Base-by-base conservation (phyloP, 805 yeast species). In the Priceomyces melissophilus region DNA sequence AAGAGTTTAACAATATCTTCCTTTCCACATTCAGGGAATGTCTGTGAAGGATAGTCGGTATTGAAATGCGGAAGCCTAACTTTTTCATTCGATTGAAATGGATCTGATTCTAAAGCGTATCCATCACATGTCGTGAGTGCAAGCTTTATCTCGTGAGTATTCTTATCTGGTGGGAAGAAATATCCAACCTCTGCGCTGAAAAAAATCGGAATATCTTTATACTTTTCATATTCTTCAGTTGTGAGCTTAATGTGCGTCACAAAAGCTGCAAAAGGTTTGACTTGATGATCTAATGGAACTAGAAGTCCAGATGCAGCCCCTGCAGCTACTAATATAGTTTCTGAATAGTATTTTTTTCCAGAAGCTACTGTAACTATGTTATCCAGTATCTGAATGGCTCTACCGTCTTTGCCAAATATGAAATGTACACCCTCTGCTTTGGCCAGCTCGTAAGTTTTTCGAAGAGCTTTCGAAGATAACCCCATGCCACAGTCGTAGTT, bases 161-260 rank as follows among this genome's bases (percentile, higher is more conserved):
- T 57, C 7, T 52, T 46, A 45, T 71, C 76, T 7, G 78, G 77
- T 4, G 77, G 75, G 55, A 73, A 73, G 50, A 69, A 69, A 41
- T 71, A 73, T 0, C 77, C 77, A 39, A 48, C 34, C 29, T 65
- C 69, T 1, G 72, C 55, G 42, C 69, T 61, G 51, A 71, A 71
- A 23, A 73, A 65, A 5, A 71, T 58, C 1, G 77, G 78, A 13
- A 71, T 57, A 35, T 54, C 44, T 44, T 62, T 61, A 41, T 57
- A 69, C 20, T 52, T 55, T 17, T 52, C 53, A 42, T 49, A 69
- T 43, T 73, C 76, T 27, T 53, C 51, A 6, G 53, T 54, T 0
- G 61, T 55, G 13, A 71, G 44, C 33, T 62, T 55, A 3, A 71
- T 54, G 43, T 71, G 75, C 2, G 65, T 48, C 1, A 64, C 63